phyloP scores from a whole-genome alignment of 192 early-diverging fungal species.

The Mycoemilia scoparia region DNA sequence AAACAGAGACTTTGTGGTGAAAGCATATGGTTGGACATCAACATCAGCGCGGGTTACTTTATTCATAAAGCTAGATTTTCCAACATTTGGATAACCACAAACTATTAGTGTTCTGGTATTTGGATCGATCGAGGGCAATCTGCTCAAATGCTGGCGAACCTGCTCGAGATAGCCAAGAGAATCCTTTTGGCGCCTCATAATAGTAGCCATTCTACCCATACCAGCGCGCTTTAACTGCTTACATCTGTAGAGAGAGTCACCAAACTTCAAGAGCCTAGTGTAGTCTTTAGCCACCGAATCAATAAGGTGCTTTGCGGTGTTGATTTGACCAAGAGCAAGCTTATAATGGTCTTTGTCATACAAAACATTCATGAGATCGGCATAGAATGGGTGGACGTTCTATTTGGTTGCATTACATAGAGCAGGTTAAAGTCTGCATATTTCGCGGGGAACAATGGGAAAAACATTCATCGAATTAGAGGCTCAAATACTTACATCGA shows the following conservation, averaged over 20 bases:
- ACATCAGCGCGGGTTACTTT: conserved; percentile 98
- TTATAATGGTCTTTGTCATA: conserved; percentile 99
- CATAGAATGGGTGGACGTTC: conserved; percentile 98
- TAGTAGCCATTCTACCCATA: conserved; percentile 98
- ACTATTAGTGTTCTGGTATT: conserved; percentile 98
- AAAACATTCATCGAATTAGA: background rate
- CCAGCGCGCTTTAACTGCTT: conserved; percentile 98
- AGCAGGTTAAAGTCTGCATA: conserved; percentile 18
- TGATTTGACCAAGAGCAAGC: conserved; percentile 94
- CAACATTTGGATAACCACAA: conserved; percentile 99
- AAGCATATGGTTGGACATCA: conserved; percentile 99
- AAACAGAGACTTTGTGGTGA: conserved; percentile 99
- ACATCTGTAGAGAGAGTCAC: conserved; percentile 96
- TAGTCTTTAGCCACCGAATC: conserved; percentile 97
- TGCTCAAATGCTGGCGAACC: conserved; percentile 96
- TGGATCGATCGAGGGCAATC: conserved; percentile 97
- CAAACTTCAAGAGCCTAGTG: conserved; percentile 92
- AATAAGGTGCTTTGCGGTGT: conserved; percentile 92
- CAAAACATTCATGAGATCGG: conserved; percentile 99
- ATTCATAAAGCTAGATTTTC: conserved; percentile 96
- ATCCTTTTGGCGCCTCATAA: conserved; percentile 99
- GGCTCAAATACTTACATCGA: no score
- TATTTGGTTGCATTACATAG: no score
- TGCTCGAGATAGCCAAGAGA: conserved; percentile 92
- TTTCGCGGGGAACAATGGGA: background rate